Evolutionary conservation across 495 filamentous ascomycete genomes (phyloP).

Genomic region (Penicillium desertorum): DNA sequence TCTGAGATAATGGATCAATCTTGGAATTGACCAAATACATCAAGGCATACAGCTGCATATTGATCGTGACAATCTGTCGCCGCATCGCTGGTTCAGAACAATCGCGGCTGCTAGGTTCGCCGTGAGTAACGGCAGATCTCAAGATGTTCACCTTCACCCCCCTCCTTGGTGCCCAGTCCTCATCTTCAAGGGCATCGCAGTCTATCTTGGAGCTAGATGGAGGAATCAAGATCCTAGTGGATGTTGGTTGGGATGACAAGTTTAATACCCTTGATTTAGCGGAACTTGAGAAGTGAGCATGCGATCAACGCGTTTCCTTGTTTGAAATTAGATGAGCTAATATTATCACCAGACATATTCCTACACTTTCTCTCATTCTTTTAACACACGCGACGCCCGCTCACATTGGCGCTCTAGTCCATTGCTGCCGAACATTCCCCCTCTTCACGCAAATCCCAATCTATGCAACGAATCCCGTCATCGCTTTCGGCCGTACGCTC

Average conservation of each 20-base stretch:
- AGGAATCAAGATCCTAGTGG: conserved; percentile 89
- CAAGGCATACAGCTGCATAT: conserved; percentile 8
- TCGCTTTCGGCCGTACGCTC: conserved; percentile 86
- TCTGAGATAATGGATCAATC: not conserved
- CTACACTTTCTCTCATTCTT: conserved; percentile 89
- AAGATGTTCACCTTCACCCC: conserved; percentile 95
- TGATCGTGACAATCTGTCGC: not conserved
- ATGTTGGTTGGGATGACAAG: conserved; percentile 92
- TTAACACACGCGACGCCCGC: conserved; percentile 89
- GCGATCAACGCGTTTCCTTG: not conserved
- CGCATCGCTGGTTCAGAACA: not conserved
- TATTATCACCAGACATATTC: conserved; percentile 65
- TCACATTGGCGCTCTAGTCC: conserved; percentile 90
- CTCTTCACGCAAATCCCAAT: conserved; percentile 91
- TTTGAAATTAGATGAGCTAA: conserved; percentile 15
- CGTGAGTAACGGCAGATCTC: conserved; percentile 16
- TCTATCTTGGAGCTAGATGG: conserved; percentile 95
- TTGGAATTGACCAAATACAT: not conserved
- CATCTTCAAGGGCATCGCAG: conserved; percentile 78
- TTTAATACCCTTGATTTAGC: conserved; percentile 79
- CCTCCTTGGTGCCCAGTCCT: conserved; percentile 83
- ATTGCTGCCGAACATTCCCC: conserved; percentile 96
- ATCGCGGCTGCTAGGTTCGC: conserved; percentile 2
- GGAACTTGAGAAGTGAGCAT: conserved; percentile 80
- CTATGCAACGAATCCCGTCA: conserved; percentile 91